Conservation (phyloP, 1,284 basidiomycete species). For the Apiotrichum veenhuisii region DNA sequence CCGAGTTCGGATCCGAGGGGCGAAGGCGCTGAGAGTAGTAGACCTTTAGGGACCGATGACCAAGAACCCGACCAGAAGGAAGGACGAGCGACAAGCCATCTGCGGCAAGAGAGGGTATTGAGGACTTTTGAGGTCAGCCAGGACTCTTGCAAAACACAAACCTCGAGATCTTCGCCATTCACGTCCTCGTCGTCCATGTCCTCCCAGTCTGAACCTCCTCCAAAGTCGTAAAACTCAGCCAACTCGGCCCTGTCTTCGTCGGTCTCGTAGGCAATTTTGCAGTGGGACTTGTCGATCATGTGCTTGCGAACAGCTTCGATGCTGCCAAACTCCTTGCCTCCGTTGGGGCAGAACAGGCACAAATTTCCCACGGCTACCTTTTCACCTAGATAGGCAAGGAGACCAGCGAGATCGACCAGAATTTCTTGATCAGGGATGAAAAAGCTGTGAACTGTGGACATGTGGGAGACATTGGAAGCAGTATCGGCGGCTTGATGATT, state of each 20-base stretch:
- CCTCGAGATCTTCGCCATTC: conserved; percentile 11
- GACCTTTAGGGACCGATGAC: conserved; percentile 79
- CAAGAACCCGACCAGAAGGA: conserved; percentile 86
- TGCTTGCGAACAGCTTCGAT: conserved; percentile 84
- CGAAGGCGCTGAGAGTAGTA: conserved; percentile 83
- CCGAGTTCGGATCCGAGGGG: conserved; percentile 53
- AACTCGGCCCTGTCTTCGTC: conserved; percentile 78
- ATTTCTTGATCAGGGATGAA: conserved; percentile 94
- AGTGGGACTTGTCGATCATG: conserved; percentile 92
- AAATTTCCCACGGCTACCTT: conserved; percentile 90
- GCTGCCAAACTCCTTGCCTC: conserved; percentile 70
- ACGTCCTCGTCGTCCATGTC: conserved; percentile 42
- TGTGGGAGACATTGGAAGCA: conserved; percentile 74
- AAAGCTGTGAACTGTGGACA: conserved; percentile 85
- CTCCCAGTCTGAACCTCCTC: conserved; percentile 52
- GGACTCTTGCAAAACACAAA: conserved; percentile 43
- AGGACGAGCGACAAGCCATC: conserved; percentile 82
- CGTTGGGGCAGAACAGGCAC: conserved; percentile 82
- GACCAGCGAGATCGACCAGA: conserved; percentile 75
- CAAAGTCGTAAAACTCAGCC: conserved; percentile 93
- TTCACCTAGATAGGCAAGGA: conserved; percentile 84
- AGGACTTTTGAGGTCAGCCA: conserved; percentile 8
- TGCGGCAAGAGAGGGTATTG: conserved; percentile 41
- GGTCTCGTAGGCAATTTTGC: conserved; percentile 88
- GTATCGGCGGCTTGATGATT: conserved; percentile 56